These are phyloP conservation scores for Fusarium nurragi DNA, from an alignment of 2,329 filamentous ascomycete species.

Conservation along the genomic window DNA sequence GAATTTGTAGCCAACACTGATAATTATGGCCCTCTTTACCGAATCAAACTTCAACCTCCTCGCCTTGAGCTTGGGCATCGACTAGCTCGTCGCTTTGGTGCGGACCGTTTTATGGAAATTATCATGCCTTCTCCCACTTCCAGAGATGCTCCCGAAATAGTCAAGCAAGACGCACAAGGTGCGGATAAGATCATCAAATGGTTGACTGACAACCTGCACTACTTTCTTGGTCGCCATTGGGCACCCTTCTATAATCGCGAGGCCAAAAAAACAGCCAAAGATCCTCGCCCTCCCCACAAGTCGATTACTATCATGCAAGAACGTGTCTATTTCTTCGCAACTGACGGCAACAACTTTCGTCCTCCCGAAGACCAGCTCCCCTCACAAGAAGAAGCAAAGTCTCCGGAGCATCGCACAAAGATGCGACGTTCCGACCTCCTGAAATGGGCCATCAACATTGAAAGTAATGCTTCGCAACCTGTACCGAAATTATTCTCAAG, in stretches of 20 bases:
- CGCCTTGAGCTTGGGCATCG: slow-evolving; percentile 61
- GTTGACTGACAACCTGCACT: slow-evolving; percentile 48
- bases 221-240: slow-evolving; percentile 60
- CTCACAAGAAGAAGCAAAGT: slow-evolving; percentile 38
- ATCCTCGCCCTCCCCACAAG: slow-evolving; percentile 40
- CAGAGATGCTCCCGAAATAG: slow-evolving; percentile 39
- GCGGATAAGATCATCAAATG: slow-evolving; percentile 46
- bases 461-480: slow-evolving; percentile 56
- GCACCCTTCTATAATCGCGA: slow-evolving; percentile 57
- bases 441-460: slow-evolving; percentile 61
- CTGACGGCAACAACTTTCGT: slow-evolving; percentile 57
- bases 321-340: slow-evolving; percentile 64
- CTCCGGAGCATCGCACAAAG: slow-evolving; percentile 41
- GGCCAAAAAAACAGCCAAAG: slow-evolving; percentile 51
- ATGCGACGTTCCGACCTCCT: slow-evolving; percentile 56
- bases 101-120: slow-evolving; percentile 67
- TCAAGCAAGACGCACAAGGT: slow-evolving; percentile 48
- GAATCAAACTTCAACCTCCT: slow-evolving; percentile 59
- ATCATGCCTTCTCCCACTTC: slow-evolving; percentile 56
- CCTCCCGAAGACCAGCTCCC: slow-evolving; percentile 29
- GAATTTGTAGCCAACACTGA: slow-evolving; percentile 52
- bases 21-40: slow-evolving; percentile 54
- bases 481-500: slow-evolving; percentile 68
- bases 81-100: slow-evolving; percentile 63
- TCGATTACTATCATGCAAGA: slow-evolving; percentile 47